Conservation (phyloP, 495 filamentous ascomycete species). For the Pyrenula aspistea region DNA sequence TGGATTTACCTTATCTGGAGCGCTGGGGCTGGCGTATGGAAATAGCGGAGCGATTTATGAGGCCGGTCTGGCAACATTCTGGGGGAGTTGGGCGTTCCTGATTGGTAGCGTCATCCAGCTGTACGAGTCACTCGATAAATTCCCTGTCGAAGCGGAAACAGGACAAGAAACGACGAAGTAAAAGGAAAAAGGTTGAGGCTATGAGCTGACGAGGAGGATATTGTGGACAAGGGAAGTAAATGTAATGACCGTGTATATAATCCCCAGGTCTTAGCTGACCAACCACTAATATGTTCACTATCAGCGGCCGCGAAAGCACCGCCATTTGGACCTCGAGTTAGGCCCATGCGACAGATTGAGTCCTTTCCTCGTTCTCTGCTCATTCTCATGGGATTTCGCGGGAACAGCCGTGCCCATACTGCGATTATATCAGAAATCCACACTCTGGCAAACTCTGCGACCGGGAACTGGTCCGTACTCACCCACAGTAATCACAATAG, state of each 20-base stretch:
- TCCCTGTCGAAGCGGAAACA: constrained; percentile 36
- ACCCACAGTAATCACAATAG: background rate
- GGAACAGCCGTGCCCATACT: background rate
- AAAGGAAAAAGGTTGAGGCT: no score
- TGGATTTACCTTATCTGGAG: constrained; percentile 59
- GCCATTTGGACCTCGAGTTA: background rate
- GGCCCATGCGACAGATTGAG: background rate
- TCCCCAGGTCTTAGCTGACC: no score
- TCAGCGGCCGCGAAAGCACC: no score
- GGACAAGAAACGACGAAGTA: background rate
- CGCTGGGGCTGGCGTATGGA: constrained; percentile 39
- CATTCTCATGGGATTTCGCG: background rate
- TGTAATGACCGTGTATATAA: no score
- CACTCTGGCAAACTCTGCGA: background rate
- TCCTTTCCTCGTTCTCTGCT: background rate
- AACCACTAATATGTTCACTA: no score
- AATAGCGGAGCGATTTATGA: constrained; percentile 44
- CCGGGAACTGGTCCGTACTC: no score
- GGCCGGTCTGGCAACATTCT: constrained; percentile 46
- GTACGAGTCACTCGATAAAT: constrained; percentile 51
- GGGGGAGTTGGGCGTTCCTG: constrained; percentile 60
- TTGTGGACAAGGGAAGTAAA: no score
- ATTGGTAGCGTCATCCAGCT: constrained; percentile 52
- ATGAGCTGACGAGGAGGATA: no score
- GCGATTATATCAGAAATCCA: background rate